These are phyloP conservation scores for Mycena vitilis DNA, from an alignment of 768 basidiomycete genomes.

Conservation along the genomic window DNA sequence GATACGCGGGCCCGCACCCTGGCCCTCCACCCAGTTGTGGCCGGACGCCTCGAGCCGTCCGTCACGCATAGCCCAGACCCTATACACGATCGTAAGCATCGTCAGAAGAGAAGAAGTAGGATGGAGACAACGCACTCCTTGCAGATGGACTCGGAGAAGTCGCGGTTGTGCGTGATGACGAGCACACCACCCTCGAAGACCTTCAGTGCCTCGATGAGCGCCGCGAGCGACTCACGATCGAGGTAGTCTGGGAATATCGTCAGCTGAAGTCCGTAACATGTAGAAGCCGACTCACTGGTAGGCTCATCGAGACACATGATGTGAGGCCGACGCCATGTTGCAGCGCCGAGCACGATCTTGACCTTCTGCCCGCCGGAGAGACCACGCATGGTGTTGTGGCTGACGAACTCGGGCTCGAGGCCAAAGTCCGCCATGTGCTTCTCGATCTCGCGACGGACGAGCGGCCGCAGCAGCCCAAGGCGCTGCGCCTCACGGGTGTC, in stretches of 20 bases:
- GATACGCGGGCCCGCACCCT: conserved; percentile 94
- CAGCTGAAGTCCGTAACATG: conserved; percentile 14
- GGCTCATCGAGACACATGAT: conserved; percentile 97
- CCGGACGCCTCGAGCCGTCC: conserved; percentile 96
- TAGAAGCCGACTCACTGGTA: conserved; percentile 68
- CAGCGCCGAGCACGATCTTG: conserved; percentile 98
- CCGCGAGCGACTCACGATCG: conserved; percentile 99
- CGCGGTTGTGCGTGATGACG: conserved; percentile 96
- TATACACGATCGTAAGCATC: conserved; percentile 32
- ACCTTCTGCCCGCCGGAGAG: conserved; percentile 99
- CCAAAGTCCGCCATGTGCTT: conserved; percentile 99
- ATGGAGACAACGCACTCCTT: conserved; percentile 64
- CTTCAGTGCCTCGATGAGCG: conserved; percentile 98
- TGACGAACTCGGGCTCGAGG: conserved; percentile 98
- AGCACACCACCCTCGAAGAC: conserved; percentile 98
- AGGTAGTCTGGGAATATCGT: conserved; percentile 80
- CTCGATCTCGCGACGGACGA: conserved; percentile 98
- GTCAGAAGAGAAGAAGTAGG: background rate
- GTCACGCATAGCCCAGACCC: conserved; percentile 99
- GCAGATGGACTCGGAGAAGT: conserved; percentile 99
- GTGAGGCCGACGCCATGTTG: conserved; percentile 99
- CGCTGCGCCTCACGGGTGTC: conserved; percentile 98
- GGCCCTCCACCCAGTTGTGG: conserved; percentile 99
- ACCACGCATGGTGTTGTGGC: conserved; percentile 99
- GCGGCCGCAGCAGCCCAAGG: conserved; percentile 92